phyloP scores from a whole-genome alignment of 106 monocot species.

The Vanilla planifolia region DNA sequence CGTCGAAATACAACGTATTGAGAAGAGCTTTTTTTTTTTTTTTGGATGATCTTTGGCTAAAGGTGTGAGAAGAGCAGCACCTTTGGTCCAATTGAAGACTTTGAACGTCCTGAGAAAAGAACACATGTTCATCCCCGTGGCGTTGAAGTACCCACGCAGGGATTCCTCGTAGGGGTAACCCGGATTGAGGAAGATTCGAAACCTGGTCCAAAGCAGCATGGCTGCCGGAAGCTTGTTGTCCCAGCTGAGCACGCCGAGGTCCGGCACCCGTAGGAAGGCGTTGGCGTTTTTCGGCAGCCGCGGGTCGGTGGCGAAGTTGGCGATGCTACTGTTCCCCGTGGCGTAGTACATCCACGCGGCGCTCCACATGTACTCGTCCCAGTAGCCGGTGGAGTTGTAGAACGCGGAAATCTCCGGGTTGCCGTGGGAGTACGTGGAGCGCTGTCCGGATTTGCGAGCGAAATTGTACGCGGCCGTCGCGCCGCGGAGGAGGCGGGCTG shows the following conservation, averaged over 20 bases:
- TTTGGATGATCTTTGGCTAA: no score
- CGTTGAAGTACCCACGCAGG: conserved; percentile 46
- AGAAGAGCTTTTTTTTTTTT: no score
- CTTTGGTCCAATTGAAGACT: conserved; percentile 72
- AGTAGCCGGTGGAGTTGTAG: conserved; percentile 92
- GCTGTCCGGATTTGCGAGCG: conserved; percentile 27
- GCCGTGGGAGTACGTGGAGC: conserved; percentile 34
- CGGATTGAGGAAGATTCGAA: conserved; percentile 80
- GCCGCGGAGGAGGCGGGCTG: conserved; percentile 50
- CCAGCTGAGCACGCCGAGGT: conserved; percentile 80
- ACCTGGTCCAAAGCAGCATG: conserved; percentile 58
- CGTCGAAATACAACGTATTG: no score
- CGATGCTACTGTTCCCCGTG: conserved; percentile 66
- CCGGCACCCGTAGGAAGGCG: conserved; percentile 33
- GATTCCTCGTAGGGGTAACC: conserved; percentile 88
- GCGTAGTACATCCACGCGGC: conserved; percentile 92
- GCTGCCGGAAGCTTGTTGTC: conserved; percentile 93
- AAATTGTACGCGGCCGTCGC: conserved; percentile 60
- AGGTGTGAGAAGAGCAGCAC: no score
- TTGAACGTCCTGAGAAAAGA: conserved; percentile 35
- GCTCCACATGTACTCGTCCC: conserved; percentile 94
- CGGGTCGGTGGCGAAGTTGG: conserved; percentile 47
- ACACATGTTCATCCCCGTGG: conserved; percentile 57
- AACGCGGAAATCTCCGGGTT: conserved; percentile 26
- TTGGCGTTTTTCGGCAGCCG: conserved; percentile 51